Evolutionary conservation across 208 protist species (phyloP), one percentile per base, ranked within the genome.

Genomic region (Phytomonas sp.): DNA sequence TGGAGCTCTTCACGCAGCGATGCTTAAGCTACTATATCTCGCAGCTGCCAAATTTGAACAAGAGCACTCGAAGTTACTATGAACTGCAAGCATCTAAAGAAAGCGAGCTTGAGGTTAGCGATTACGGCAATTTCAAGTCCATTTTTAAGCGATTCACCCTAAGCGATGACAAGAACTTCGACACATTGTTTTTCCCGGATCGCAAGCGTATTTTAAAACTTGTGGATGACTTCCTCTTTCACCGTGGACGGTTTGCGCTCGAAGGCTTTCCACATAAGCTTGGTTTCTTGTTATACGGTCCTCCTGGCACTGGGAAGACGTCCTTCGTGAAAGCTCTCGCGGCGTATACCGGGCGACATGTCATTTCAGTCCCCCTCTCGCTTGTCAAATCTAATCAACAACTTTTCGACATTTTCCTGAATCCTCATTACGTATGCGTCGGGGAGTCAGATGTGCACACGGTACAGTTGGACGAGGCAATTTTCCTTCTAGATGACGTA

Each of bases 221-320:
- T 32, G 62, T 97, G 32, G 84, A 93, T 71, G 80, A 93, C 66
- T 97, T 97, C 64, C 59, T 80, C 60, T 79, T 81, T 31, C 84
- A 76, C 46, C 83, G 69, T 30, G 90, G 89, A 32, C 87, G 89
- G 28, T 97, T 92, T 75, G 80, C 89, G 11, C 83, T 92, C 8
- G 81, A 89, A 66, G 88, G 89, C 15, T 95, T 93, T 74, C 92
- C 89, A 46, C 71, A 91, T 67, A 95, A 92, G 74, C 85, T 97
- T n/a, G 99, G 99, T 31, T 98, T 99, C 59, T 88, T 99, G 2
- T 84, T 99, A 36, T 98, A 99, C 79, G 98, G 98, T 31, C 97
- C 97, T 8, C 90, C 93, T 59, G 97, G 97, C 15, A 96, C 83
- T 26, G 97, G 97, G 13, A 99, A 99, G 88, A 99, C 98, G 37